Percentiles rank a stretch among this genome's conserved stretches.
These are phyloP conservation scores for Plasmodium falciparum DNA, from an alignment of 169 alveolate species.

Conservation along the genomic window DNA sequence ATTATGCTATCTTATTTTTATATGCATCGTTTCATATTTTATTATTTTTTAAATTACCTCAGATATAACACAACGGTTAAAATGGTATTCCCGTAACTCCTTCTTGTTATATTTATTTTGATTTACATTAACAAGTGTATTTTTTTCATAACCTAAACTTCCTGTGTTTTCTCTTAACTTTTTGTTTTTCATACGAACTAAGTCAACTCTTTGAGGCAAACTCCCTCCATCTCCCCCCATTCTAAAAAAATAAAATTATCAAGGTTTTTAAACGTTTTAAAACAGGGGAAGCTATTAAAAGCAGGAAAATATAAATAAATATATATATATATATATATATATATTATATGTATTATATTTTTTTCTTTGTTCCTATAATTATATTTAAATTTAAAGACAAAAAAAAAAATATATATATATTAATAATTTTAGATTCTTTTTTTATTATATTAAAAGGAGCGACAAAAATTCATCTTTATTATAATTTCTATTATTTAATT, in stretches of 20 bases:
- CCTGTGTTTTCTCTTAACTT: slow-evolving; percentile 58
- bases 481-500: no score
- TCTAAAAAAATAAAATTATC: neutral
- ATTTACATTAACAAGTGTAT: slow-evolving; percentile 53
- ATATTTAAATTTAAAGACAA: no score
- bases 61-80: slow-evolving; percentile 61
- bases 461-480: no score
- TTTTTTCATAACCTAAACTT: slow-evolving; percentile 71
- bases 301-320: no score
- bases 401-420: no score
- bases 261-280: no score
- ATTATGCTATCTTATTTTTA: neutral
- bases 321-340: no score
- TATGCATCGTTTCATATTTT: neutral
- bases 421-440: no score
- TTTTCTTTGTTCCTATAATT: no score
- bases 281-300: no score
- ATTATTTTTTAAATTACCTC: slow-evolving; percentile 15
- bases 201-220: slow-evolving; percentile 67
- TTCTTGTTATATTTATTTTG: slow-evolving; percentile 28
- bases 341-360: no score
- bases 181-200: slow-evolving; percentile 71
- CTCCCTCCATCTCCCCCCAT: slow-evolving; percentile 79
- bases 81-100: slow-evolving; percentile 53
- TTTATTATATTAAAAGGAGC: no score